Percentiles rank a stretch among this genome's conserved stretches.
These are phyloP conservation scores for Botrytis deweyae DNA, from an alignment of 2,329 filamentous ascomycete genomes.

Conservation along the genomic window DNA sequence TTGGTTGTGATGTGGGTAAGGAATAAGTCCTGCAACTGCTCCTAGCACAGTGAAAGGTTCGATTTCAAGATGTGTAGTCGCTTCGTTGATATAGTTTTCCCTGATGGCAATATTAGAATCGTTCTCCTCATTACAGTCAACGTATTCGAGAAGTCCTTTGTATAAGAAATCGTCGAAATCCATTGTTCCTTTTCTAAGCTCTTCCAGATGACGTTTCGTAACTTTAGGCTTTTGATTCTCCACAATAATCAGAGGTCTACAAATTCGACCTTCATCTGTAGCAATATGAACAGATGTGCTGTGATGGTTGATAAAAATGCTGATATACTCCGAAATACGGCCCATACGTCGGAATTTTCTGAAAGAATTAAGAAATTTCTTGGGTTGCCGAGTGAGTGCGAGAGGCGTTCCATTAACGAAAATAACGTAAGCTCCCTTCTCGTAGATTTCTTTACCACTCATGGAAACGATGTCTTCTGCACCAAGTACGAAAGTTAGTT, in stretches of 20 bases:
- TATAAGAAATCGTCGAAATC: slow-evolving; percentile 93
- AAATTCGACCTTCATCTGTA: slow-evolving; percentile 95
- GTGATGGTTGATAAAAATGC: slow-evolving; percentile 93
- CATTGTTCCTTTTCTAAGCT: slow-evolving; percentile 78
- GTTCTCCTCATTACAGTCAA: slow-evolving; percentile 98
- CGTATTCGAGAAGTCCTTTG: slow-evolving; percentile 87
- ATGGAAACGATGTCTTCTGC: slow-evolving; percentile 79
- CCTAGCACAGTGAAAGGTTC: slow-evolving; percentile 97
- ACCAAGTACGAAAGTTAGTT: slow-evolving; percentile 82
- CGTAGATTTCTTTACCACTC: slow-evolving; percentile 83
- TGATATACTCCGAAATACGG: slow-evolving; percentile 92
- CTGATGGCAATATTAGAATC: slow-evolving; percentile 91
- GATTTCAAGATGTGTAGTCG: slow-evolving; percentile 93
- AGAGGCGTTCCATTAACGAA: slow-evolving; percentile 95
- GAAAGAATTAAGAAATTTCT: slow-evolving; percentile 81
- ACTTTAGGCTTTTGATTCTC: slow-evolving; percentile 84
- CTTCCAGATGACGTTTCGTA: slow-evolving; percentile 72
- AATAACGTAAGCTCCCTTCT: slow-evolving; percentile 79
- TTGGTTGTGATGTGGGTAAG: slow-evolving; percentile 98
- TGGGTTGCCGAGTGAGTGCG: slow-evolving; percentile 81
- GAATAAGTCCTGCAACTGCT: slow-evolving; percentile 92
- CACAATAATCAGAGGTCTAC: slow-evolving; percentile 91
- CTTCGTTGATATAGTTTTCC: slow-evolving; percentile 76
- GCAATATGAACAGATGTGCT: slow-evolving; percentile 91
- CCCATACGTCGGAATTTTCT: slow-evolving; percentile 84